Evolutionary conservation across 768 basidiomycete species (phyloP), one percentile per base, ranked within the genome.

Genomic region (Leucogyrophana mollusca): DNA sequence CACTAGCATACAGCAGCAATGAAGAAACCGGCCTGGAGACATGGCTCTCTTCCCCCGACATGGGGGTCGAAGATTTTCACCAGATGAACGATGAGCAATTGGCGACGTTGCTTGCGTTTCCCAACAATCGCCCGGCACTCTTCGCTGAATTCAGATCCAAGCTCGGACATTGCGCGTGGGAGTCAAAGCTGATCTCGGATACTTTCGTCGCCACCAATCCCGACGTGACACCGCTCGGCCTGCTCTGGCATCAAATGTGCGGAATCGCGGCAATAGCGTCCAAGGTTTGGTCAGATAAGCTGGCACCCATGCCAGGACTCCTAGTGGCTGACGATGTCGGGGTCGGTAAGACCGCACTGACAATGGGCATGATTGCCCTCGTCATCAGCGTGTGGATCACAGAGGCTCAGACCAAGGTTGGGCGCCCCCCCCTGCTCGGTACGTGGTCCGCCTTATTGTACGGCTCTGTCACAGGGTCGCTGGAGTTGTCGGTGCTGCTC

Each of bases 161-260:
- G 11, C 14, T 35, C 17, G 34, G 34, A 1, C 3, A 17, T 18
- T 37, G 20, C 11, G 44, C 34, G 0, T 45, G 44, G 44, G 16
- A 37, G 16, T n/a, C 10, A 11, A 0, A n/a, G n/a, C 20, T 5
- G n/a, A 7, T 17, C 9, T 6, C 33, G 14, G 2, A 3, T 10
- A 21, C n/a, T 13, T 45, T 45, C 10, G 20, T 10, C 11, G 16
- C 30, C 2, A 8, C n/a, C 20, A 45, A 35, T 4, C 14, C n/a
- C 6, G 38, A 43, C 27, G 45, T 48, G 30, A 40, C 32, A 9
- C 22, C 49, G 1, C 20, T 57, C 9, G 1, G 4, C 0, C 47
- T 60, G 5, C 55, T 58, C n/a, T 60, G 59, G 57, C 57, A 62
- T 40, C 59, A 58, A 30, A 34, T 51, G 1, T 53, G 53, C 17